Percentiles rank a stretch among this genome's conserved stretches.
Conservation (phyloP, 306 rosid species). For the Cicer cuneatum region DNA sequence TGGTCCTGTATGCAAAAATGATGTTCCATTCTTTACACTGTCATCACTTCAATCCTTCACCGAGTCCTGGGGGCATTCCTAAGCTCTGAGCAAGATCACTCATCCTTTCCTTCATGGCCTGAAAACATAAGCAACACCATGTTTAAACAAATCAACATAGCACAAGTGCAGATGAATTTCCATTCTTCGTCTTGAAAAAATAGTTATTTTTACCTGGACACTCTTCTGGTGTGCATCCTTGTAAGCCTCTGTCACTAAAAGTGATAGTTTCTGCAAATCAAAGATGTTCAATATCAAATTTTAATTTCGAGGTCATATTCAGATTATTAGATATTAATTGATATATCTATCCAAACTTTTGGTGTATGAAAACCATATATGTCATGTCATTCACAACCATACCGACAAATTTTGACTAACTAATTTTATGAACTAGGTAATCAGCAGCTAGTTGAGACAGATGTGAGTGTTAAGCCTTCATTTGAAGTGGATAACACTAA, state of each 20-base stretch:
- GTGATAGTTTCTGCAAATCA: slow-evolving; percentile 70
- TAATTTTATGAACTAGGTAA: neutral
- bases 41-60: slow-evolving; percentile 56
- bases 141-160: slow-evolving; percentile 32
- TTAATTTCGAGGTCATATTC: neutral
- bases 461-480: neutral
- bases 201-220: slow-evolving; percentile 57
- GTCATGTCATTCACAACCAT: neutral
- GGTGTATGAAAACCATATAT: neutral
- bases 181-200: slow-evolving; percentile 32
- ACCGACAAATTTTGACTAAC: neutral
- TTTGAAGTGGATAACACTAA: neutral
- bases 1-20: slow-evolving; percentile 60
- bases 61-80: slow-evolving; percentile 56
- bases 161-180: slow-evolving; percentile 17
- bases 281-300: slow-evolving; percentile 14
- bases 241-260: slow-evolving; percentile 83
- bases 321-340: neutral
- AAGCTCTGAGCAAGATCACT: slow-evolving; percentile 60
- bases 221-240: slow-evolving; percentile 88
- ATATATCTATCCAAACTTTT: slow-evolving; percentile 4
- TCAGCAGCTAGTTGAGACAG: neutral
- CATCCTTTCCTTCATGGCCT: slow-evolving; percentile 70
- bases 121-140: slow-evolving; percentile 38
- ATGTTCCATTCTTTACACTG: slow-evolving; percentile 39